Base-by-base conservation (phyloP, 352 stramenopile genomes). In the Phytopythium oedochilum region DNA sequence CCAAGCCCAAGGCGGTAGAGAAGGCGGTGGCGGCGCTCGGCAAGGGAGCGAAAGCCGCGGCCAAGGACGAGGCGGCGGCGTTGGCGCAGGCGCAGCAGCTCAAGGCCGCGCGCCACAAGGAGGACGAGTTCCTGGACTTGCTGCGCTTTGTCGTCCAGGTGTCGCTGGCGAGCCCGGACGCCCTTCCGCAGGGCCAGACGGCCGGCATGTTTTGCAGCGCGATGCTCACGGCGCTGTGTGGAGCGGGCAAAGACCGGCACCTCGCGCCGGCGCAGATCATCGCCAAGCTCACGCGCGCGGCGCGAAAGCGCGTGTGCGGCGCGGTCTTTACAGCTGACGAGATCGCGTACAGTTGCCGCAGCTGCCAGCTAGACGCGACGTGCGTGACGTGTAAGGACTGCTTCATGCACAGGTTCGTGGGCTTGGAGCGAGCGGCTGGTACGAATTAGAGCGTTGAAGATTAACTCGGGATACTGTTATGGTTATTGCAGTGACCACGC, bases 331-430 rank as follows among this genome's bases (percentile, higher is more conserved):
- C 78, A 45, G 78, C 83, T 34, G 85, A 95, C 51, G 85, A 95
- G 66, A 86, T 95, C 44, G 78, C 83, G 34, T 95, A 95, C 65
- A 95, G 85, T 57, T 95, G 85, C 59, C 85, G 85, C 52, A 86
- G 92, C 59, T 95, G 85, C 67, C 83, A 95, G 53, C 58, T 92
- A 9, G 85, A 95, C 55, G 85, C 83, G 39, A 91, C 85, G 22
- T 93, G 83, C 49, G 85, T 93, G 28, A 93, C 88, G 55, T 95
- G 86, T 60, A 88, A 90, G 57, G 78, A 91, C 26, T 95, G 86
- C 59, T 95, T 94, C 58, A 86, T 81, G 42, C 68, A 86, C 32
- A 90, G 86, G 75, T 86, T 0, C 2, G 47, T 40, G 23, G 43
- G 20, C 25, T 23, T 23, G 22, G 44, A 70, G n/a, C n/a, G n/a